These are phyloP conservation scores for Micractinium conductrix DNA, from an alignment of 139 green algal genomes.

Conservation along the genomic window DNA sequence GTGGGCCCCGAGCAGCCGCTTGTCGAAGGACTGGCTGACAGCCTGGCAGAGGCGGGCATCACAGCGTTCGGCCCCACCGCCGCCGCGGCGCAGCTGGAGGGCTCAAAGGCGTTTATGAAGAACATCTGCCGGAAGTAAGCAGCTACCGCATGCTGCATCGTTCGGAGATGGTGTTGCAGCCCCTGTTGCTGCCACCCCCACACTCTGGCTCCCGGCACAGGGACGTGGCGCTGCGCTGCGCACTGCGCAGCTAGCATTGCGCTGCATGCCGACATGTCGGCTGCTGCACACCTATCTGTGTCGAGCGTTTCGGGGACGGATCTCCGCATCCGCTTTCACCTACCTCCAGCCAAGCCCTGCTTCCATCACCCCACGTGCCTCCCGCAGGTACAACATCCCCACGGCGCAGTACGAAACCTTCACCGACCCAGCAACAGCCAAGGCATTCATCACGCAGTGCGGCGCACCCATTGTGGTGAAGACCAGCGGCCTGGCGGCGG, in stretches of 20 bases:
- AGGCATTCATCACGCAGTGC: constrained; percentile 77
- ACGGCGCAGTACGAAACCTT: constrained; percentile 91
- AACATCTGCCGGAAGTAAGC: neutral
- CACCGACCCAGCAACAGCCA: constrained; percentile 68
- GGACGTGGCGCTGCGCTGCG: too few species aligned
- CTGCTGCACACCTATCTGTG: too few species aligned
- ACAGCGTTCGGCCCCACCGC: constrained; percentile 88
- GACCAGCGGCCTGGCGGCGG: constrained; percentile 93
- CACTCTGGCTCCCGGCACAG: too few species aligned
- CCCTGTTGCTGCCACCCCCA: too few species aligned
- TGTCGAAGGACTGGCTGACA: constrained; percentile 93
- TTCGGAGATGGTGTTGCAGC: too few species aligned
- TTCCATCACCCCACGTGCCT: too few species aligned
- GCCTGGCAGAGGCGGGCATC: constrained; percentile 71
- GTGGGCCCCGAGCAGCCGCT: constrained; percentile 93
- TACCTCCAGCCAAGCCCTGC: too few species aligned
- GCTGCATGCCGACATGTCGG: too few species aligned
- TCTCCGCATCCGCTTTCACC: too few species aligned
- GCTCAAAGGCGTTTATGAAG: constrained; percentile 98
- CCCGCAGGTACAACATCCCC: constrained; percentile 91
- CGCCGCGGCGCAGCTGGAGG: constrained; percentile 91
- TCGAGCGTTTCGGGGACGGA: too few species aligned
- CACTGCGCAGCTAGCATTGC: too few species aligned
- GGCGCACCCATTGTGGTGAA: constrained; percentile 98
- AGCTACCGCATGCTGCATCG: too few species aligned